Conservation (phyloP, 805 yeast species). For the Metschnikowia cerradonensis region DNA sequence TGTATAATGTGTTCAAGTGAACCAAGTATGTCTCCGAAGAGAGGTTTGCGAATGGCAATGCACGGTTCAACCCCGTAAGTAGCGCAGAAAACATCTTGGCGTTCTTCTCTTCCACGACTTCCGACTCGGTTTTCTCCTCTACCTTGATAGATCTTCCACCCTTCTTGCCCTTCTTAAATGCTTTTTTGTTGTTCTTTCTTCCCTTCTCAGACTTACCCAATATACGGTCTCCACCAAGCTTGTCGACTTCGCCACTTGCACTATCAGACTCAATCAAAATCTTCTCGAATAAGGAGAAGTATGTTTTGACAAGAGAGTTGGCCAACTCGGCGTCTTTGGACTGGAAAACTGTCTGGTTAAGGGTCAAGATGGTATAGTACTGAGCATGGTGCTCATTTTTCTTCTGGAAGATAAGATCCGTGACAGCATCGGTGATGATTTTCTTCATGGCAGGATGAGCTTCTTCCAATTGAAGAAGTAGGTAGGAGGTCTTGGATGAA, state of each 20-base stretch:
- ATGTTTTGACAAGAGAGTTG: conserved; percentile 75
- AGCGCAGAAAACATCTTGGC: conserved; percentile 84
- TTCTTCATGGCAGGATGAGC: conserved; percentile 95
- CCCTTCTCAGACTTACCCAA: conserved; percentile 56
- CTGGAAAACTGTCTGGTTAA: conserved; percentile 89
- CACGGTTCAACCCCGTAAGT: conserved; percentile 91
- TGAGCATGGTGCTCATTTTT: conserved; percentile 80
- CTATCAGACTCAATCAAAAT: conserved; percentile 64
- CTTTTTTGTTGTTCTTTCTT: conserved; percentile 56
- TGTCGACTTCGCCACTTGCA: conserved; percentile 38
- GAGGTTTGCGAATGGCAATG: conserved; percentile 85
- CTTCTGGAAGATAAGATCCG: conserved; percentile 73
- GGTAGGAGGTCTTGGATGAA: conserved; percentile 81
- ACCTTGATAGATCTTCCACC: conserved; percentile 78
- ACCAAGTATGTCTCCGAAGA: conserved; percentile 64
- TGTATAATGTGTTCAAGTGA: conserved; percentile 81
- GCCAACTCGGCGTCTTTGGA: conserved; percentile 77
- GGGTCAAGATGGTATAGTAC: conserved; percentile 81
- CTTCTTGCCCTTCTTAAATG: conserved; percentile 75
- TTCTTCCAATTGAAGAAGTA: conserved; percentile 74
- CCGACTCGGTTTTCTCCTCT: conserved; percentile 57
- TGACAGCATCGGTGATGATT: conserved; percentile 71
- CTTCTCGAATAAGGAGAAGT: conserved; percentile 83
- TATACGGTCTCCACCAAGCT: conserved; percentile 22
- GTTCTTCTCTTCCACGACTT: conserved; percentile 71